phyloP scores from a whole-genome alignment of 2,329 filamentous ascomycete genomes.

The Alternaria brassicae region DNA sequence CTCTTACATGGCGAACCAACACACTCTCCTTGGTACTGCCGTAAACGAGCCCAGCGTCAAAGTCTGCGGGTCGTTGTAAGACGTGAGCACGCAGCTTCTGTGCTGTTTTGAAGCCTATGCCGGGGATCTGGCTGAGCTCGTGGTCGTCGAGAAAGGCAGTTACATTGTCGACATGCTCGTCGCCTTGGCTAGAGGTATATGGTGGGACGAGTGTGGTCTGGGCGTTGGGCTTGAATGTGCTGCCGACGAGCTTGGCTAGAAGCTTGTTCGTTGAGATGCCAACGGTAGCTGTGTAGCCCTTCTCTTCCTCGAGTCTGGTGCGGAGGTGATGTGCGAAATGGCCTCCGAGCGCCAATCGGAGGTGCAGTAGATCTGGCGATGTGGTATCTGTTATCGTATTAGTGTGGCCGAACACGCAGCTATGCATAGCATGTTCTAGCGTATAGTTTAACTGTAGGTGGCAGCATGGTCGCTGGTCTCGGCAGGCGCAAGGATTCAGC shows the following conservation, averaged over 20 bases:
- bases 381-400: conserved; percentile 27
- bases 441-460: conserved; percentile 4
- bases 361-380: conserved; percentile 50
- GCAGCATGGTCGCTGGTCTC: conserved; percentile 6
- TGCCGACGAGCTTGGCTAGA: conserved; percentile 83
- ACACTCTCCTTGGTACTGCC: conserved; percentile 63
- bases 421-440: neutral
- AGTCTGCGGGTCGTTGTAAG: conserved; percentile 55
- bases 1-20: conserved; percentile 70
- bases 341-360: conserved; percentile 77
- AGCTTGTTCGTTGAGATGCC: conserved; percentile 89
- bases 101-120: conserved; percentile 82
- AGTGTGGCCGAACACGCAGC: conserved; percentile 12
- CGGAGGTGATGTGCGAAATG: conserved; percentile 81
- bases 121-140: conserved; percentile 81
- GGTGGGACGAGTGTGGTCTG: conserved; percentile 84
- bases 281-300: conserved; percentile 85
- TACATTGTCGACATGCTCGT: conserved; percentile 57
- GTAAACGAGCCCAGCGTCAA: conserved; percentile 57
- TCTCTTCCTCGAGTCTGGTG: conserved; percentile 72
- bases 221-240: conserved; percentile 81
- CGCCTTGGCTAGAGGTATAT: conserved; percentile 49
- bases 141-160: conserved; percentile 75
- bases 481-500: neutral
- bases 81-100: conserved; percentile 70